Base-by-base conservation (phyloP, 441 rosid species). In the Metrosideros polymorpha region DNA sequence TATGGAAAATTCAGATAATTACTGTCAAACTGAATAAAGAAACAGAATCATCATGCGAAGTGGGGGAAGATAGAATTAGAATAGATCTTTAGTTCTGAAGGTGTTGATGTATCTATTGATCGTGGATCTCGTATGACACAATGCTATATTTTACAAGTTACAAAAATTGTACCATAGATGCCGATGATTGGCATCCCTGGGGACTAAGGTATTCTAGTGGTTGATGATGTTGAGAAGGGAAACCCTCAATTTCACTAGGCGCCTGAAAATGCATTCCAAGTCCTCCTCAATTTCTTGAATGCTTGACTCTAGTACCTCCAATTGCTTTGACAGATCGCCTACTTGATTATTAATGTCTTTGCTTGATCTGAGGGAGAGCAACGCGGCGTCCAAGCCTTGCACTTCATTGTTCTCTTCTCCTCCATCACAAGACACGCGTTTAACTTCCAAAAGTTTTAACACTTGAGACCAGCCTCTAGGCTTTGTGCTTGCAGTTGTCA, bases 201-300 rank as follows among this genome's bases (percentile, higher is more conserved):
- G 17, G 24, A 7, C 76, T 63, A 63, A 17, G 9, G 43, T 32
- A 4, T 63, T 63, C 76, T 43, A 52, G 77, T 88, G 53, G 82
- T 77, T 89, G 47, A 91, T 42, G 82, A 84, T 84, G 84, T 91
- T 92, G 87, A 90, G 91, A 50, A 91, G 89, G 50, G 89, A 82
- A 17, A 91, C 90, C 87, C 89, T 88, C 27, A 84, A 88, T 53
- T 88, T 89, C 57, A 90, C 71, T 8, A 88, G 24, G 32, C 17
- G 19, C 87, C 92, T 84, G 53, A 88, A 91, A 14, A 87, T 84
- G 52, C 86, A 83, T 35, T 88, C 90, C 82, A 88, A 22, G 22
- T 83, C 91, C 35, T 86, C 90, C n/a, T 86, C 88, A 47, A 61
- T 71, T 63, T 89, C 88, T 29, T 85, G 66, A 51, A 88, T 82